phyloP scores from a whole-genome alignment of 208 protist species.

The Leishmania aethiopica region DNA sequence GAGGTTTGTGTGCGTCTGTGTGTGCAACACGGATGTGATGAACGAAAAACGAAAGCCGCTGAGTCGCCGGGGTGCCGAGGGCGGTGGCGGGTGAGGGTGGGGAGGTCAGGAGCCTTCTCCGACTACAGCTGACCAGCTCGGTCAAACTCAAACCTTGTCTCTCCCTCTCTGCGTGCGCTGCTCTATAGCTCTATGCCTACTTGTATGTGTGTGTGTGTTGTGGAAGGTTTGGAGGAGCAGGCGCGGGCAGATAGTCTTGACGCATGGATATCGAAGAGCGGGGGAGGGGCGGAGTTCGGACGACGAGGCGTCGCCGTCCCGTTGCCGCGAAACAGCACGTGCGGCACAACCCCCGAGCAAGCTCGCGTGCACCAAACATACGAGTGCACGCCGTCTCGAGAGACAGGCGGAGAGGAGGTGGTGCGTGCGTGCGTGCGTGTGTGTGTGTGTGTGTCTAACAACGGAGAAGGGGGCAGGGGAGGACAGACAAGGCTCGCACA shows the following conservation, averaged over 20 bases:
- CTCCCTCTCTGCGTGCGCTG: not conserved
- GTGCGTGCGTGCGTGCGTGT: too few relatives aligned
- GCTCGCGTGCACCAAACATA: not conserved
- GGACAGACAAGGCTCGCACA: not conserved
- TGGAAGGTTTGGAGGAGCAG: not conserved
- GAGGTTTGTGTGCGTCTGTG: not conserved
- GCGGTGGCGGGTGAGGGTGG: not conserved
- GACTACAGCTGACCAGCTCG: constrained; percentile 1
- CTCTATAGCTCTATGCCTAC: not conserved
- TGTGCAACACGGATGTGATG: not conserved
- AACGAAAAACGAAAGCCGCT: not conserved
- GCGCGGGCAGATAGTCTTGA: not conserved
- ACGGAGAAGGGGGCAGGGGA: not conserved
- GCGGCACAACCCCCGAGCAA: not conserved
- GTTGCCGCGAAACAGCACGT: not conserved
- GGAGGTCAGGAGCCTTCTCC: not conserved
- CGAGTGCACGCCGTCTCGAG: not conserved
- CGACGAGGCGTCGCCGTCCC: not conserved
- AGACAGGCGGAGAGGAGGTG: not conserved
- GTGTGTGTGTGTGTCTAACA: not conserved
- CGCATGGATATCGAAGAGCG: not conserved
- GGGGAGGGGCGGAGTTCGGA: not conserved
- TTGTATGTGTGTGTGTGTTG: not conserved
- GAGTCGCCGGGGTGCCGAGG: not conserved
- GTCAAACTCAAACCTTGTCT: not conserved